A percentile compares a stretch with the other conserved stretches of the same genome.
These are phyloP conservation scores for Coemansia sp. DNA, from an alignment of 192 early-diverging fungal species.

Conservation along the genomic window DNA sequence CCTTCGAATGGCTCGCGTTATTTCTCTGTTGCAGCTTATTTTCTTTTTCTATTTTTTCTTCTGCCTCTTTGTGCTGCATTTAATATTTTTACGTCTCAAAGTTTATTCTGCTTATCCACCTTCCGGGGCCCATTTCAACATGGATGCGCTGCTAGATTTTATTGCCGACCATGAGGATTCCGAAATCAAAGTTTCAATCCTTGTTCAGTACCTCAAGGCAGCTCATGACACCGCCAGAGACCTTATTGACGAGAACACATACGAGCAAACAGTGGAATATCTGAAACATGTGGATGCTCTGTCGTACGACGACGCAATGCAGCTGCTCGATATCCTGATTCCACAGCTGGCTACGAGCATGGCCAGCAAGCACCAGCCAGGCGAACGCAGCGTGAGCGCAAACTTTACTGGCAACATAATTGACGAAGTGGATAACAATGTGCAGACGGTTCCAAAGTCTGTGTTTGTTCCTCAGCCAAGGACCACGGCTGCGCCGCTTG, in stretches of 20 bases:
- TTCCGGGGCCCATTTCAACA: neutral
- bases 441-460: neutral
- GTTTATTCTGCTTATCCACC: neutral
- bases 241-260: neutral
- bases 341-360: slow-evolving; percentile 4
- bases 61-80: slow-evolving; percentile 1
- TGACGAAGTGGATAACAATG: slow-evolving; percentile 9
- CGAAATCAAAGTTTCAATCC: neutral
- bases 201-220: neutral
- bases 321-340: slow-evolving; percentile 13
- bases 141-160: slow-evolving; percentile 5
- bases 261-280: neutral
- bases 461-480: neutral
- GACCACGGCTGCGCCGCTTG: slow-evolving; percentile 5
- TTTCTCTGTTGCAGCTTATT: neutral
- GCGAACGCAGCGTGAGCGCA: slow-evolving; percentile 1
- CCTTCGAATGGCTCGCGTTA: neutral
- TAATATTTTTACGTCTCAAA: neutral
- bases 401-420: slow-evolving; percentile 12
- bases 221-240: neutral
- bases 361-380: neutral
- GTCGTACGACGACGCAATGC: neutral
- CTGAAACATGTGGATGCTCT: neutral
- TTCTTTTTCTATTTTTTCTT: slow-evolving; percentile 2
- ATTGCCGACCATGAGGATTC: neutral